Evolutionary conservation across 192 early-diverging fungal species (phyloP), one percentile per base, ranked within the genome.

Genomic region (Podila verticillata): DNA sequence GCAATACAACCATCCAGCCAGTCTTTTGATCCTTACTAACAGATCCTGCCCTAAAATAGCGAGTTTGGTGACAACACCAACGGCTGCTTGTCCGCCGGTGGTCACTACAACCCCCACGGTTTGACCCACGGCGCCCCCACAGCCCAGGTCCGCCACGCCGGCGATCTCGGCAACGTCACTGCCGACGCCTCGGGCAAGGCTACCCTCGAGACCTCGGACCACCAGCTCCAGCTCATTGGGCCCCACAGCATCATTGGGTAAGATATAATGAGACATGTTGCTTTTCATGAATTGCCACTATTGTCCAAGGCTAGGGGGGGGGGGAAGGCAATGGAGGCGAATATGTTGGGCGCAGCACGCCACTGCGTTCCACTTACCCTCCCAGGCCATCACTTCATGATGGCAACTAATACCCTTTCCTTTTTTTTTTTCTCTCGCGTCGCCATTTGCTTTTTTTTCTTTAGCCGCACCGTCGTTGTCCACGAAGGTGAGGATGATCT

Each of bases 401-500:
- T 49, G 44, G 61, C 31, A n/a, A 35, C 56, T 61, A 54, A 60
- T 15, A 44, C 7, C 57, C 47, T 32, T 20, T 74, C 63, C 61
- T 28, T 54, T 47, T 58, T 31, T 20, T 65, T 63, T 39, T 56
- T 56, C 48, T 58, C 19, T 64, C 36, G n/a, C n/a, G n/a, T n/a
- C n/a, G n/a, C n/a, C n/a, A n/a, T n/a, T n/a, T n/a, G n/a, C n/a
- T 7, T 48, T 26, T 62, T 17, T 8, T 59, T 22, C 30, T 44
- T 65, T 70, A 89, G 89, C 67, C 93, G 93, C 75, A 92, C 93
- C 56, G 67, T 98, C 63, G 92, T 98, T 32, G 89, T 96, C 30
- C 96, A 98, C 80, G 92, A 87, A 68, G 89, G 83, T 51, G 89
- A 87, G 64, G 96, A 97, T 84, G 96, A 97, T 84, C 91, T 96